A percentile compares a stretch with the other conserved stretches of the same genome.
phyloP scores from a whole-genome alignment of 2,329 filamentous ascomycete genomes.

The Sporothrix humicola region DNA sequence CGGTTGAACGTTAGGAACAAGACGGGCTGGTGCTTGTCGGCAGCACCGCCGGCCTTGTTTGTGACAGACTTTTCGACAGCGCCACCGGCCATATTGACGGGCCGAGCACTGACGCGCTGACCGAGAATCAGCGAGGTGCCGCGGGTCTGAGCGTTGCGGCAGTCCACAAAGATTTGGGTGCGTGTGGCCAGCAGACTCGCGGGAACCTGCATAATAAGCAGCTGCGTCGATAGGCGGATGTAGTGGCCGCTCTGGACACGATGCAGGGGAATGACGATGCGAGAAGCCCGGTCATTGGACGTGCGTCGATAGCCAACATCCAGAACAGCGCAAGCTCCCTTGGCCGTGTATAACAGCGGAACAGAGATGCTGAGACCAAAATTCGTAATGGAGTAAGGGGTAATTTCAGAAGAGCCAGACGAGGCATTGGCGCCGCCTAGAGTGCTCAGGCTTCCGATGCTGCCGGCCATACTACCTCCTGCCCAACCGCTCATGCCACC shows the following conservation, averaged over 20 bases:
- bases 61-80: not conserved
- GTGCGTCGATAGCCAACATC: slow-evolving; percentile 30
- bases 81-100: slow-evolving; percentile 12
- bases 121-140: not conserved
- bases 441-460: not conserved
- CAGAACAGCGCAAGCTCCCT: slow-evolving; percentile 33
- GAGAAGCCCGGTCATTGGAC: not conserved
- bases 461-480: not conserved
- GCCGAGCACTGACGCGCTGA: slow-evolving; percentile 19
- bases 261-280: slow-evolving; percentile 31
- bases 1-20: slow-evolving; percentile 32
- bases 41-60: not conserved
- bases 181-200: not conserved
- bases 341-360: slow-evolving; percentile 34
- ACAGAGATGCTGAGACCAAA: slow-evolving; percentile 35
- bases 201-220: slow-evolving; percentile 31
- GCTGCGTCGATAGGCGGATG: slow-evolving; percentile 31
- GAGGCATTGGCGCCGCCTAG: not conserved
- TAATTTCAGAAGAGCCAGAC: not conserved
- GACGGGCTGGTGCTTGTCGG: not conserved
- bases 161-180: slow-evolving; percentile 34
- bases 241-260: slow-evolving; percentile 31
- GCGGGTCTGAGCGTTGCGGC: slow-evolving; percentile 25
- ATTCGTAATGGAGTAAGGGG: slow-evolving; percentile 36
- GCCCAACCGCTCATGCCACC: not conserved